These are phyloP conservation scores for Collybiopsis luxurians DNA, from an alignment of 768 basidiomycete genomes.

Conservation along the genomic window DNA sequence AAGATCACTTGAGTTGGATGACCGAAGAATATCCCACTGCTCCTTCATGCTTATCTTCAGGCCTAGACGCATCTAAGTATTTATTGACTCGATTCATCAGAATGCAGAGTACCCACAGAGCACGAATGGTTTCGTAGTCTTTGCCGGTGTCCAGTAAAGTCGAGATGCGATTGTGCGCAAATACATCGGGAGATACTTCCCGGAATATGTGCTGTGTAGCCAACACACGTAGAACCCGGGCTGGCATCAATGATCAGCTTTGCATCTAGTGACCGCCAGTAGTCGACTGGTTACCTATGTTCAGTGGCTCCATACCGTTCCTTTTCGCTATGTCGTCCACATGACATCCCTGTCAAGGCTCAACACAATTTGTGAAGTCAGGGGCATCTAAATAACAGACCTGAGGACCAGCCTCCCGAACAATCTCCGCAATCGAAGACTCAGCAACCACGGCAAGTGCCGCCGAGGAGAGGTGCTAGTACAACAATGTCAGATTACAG, in stretches of 20 bases:
- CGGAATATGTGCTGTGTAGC: conserved; percentile 35
- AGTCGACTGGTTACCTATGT: conserved; percentile 19
- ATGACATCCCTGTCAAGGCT: conserved; percentile 21
- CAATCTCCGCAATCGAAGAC: conserved; percentile 25
- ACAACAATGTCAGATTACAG: not conserved
- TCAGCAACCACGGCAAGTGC: conserved; percentile 20
- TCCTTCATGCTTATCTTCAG: conserved; percentile 62
- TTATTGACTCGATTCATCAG: conserved; percentile 6
- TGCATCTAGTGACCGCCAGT: not conserved
- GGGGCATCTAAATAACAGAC: conserved; percentile 10
- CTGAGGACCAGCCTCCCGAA: conserved; percentile 25
- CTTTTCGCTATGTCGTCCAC: conserved; percentile 26
- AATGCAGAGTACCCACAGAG: not conserved
- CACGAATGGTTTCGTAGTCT: conserved; percentile 18
- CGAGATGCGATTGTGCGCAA: conserved; percentile 35
- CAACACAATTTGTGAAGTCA: not conserved
- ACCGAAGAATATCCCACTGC: conserved; percentile 29
- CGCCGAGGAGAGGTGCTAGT: conserved; percentile 16
- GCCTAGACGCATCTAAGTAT: conserved; percentile 32
- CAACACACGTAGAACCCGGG: conserved; percentile 33
- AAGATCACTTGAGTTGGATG: conserved; percentile 5
- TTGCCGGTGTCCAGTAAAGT: conserved; percentile 31
- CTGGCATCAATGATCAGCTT: conserved; percentile 13
- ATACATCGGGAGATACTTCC: conserved; percentile 34
- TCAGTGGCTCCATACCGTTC: conserved; percentile 17